These are phyloP conservation scores for Cicer bijugum DNA, from an alignment of 306 rosid species.

Conservation along the genomic window DNA sequence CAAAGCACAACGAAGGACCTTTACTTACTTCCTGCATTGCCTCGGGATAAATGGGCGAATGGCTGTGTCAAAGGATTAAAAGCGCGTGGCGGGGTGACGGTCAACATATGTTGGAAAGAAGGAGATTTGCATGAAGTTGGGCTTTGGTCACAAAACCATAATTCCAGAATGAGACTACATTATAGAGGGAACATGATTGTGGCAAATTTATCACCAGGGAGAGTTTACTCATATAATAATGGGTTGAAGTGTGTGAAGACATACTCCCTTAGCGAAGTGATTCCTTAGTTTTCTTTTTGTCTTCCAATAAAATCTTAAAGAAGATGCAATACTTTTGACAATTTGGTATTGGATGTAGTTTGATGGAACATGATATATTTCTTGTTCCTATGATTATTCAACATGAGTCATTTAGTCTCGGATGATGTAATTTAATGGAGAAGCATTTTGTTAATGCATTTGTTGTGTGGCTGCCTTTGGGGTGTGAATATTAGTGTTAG, in stretches of 20 bases:
- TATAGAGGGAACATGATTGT: conserved; percentile 59
- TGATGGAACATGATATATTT: conserved; percentile 11
- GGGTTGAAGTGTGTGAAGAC: conserved; percentile 61
- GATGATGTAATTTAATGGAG: conserved; percentile 34
- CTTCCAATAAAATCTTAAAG: not conserved
- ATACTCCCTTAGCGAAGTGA: conserved; percentile 48
- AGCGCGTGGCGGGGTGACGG: conserved; percentile 76
- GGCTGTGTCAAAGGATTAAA: conserved; percentile 88
- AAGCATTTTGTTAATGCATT: conserved; percentile 16
- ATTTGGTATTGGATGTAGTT: conserved; percentile 18
- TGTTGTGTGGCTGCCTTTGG: conserved; percentile 3
- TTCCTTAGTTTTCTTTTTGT: conserved; percentile 30
- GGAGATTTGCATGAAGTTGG: conserved; percentile 77
- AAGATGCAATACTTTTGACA: conserved; percentile 24
- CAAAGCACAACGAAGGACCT: conserved; percentile 78
- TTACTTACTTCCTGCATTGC: conserved; percentile 79
- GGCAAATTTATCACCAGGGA: conserved; percentile 51
- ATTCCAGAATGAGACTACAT: conserved; percentile 51
- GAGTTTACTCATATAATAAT: conserved; percentile 63
- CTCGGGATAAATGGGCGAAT: conserved; percentile 73
- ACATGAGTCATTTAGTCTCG: not conserved
- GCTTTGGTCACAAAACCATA: conserved; percentile 64
- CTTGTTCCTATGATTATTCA: conserved; percentile 19
- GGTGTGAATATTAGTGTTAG: not conserved
- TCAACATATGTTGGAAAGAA: conserved; percentile 80